These are phyloP conservation scores for Colletotrichum tanaceti DNA, from an alignment of 2,329 filamentous ascomycete genomes.

Conservation along the genomic window DNA sequence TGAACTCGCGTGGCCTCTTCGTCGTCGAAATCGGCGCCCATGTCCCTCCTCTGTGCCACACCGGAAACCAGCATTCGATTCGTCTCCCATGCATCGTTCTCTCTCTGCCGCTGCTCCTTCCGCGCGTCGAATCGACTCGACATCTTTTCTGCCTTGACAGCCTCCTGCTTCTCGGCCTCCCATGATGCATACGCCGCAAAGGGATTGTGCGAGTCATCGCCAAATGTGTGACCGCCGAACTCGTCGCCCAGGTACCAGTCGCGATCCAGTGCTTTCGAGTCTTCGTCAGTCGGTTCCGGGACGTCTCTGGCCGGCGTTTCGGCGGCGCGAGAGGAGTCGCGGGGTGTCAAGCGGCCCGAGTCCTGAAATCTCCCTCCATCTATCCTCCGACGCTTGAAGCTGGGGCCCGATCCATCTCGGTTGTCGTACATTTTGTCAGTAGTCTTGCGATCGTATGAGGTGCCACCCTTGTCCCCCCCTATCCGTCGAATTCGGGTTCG, in stretches of 20 bases:
- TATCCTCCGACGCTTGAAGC: constrained; percentile 74
- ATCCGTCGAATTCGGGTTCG: constrained; percentile 3
- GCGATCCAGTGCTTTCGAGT: constrained; percentile 81
- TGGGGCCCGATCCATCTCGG: constrained; percentile 50
- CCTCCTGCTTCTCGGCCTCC: constrained; percentile 78
- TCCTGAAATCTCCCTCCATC: constrained; percentile 56
- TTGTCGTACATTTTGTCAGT: constrained; percentile 47
- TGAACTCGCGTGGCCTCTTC: constrained; percentile 91
- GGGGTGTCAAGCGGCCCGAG: constrained; percentile 54
- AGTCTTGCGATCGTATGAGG: neutral
- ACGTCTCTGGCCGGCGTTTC: constrained; percentile 60
- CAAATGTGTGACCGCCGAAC: constrained; percentile 82
- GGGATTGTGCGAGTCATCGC: constrained; percentile 92
- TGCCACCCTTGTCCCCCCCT: neutral
- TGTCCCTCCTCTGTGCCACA: constrained; percentile 88
- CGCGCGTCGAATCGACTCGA: constrained; percentile 74
- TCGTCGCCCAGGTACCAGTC: constrained; percentile 96
- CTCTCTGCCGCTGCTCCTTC: constrained; percentile 86
- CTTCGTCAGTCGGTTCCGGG: constrained; percentile 73
- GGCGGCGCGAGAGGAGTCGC: constrained; percentile 53
- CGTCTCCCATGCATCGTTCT: constrained; percentile 98
- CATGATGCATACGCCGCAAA: constrained; percentile 82
- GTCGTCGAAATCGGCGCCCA: constrained; percentile 87
- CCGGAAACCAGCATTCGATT: constrained; percentile 98
- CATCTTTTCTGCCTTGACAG: constrained; percentile 83